Conservation (phyloP, 306 rosid species). For the Hippophae tibetana region DNA sequence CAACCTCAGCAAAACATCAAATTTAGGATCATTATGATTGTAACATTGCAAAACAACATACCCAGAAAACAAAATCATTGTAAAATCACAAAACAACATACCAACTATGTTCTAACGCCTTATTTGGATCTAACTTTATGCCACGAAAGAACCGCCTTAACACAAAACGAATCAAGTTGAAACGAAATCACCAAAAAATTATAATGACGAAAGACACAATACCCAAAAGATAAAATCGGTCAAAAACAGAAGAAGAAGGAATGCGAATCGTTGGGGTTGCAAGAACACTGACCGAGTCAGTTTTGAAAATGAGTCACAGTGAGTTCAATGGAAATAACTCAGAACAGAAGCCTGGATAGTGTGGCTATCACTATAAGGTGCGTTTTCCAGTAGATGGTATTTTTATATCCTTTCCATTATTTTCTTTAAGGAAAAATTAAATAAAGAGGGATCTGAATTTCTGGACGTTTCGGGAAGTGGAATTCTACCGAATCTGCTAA, state of each 20-base stretch:
- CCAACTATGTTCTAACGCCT: slow-evolving; percentile 13
- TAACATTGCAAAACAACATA: slow-evolving; percentile 11
- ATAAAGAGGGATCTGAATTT: slow-evolving; percentile 21
- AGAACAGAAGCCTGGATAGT: slow-evolving; percentile 4
- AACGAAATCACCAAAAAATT: slow-evolving; percentile 12
- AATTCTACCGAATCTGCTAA: slow-evolving; percentile 46
- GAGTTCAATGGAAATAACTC: slow-evolving; percentile 29
- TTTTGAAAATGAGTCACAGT: slow-evolving; percentile 30
- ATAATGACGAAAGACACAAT: slow-evolving; percentile 9
- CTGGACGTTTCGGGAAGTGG: slow-evolving; percentile 28
- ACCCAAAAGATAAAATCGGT: slow-evolving; percentile 28
- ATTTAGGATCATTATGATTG: slow-evolving; percentile 20
- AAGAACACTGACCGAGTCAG: slow-evolving; percentile 34
- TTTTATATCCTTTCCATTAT: slow-evolving; percentile 1
- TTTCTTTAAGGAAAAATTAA: slow-evolving; percentile 19
- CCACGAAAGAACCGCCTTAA: slow-evolving; percentile 20
- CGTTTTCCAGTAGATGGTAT: slow-evolving; percentile 24
- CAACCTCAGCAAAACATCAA: slow-evolving; percentile 10
- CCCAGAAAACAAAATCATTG: slow-evolving; percentile 16
- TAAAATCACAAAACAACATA: slow-evolving; percentile 12
- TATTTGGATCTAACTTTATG: slow-evolving; percentile 35
- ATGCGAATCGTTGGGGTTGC: slow-evolving; percentile 32
- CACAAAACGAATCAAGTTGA: slow-evolving; percentile 5
- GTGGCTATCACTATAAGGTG: slow-evolving; percentile 30
- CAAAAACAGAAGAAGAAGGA: slow-evolving; percentile 27